Base-by-base conservation (phyloP, 176 grass and related monocot genomes). In the Ensete ventricosum region DNA sequence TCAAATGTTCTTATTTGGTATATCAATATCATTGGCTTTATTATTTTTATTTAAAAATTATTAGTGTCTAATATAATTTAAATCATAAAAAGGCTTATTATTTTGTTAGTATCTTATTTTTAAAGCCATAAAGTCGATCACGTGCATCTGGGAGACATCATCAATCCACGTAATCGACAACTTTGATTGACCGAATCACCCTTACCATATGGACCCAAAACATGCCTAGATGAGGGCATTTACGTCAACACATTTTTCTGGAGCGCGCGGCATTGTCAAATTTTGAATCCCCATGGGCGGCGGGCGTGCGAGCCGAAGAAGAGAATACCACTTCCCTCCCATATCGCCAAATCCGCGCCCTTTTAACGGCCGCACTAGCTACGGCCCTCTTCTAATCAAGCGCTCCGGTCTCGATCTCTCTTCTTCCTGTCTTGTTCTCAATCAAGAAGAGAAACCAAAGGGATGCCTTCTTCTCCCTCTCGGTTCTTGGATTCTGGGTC, bases 381-480 rank as follows among this genome's bases (percentile, higher is more conserved):
- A 43, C 34, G 34, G 34, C 5, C 34, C 34, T 43, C 34, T 43
- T 43, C 34, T 43, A 43, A 6, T 5, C 34, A 43, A 43, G 34
- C 34, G 34, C 34, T 43, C 34, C 34, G 5, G 34, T 43, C 34
- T 34, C 29, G 0, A 4, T 43, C 34, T 43, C 34, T 6, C 34
- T 43, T 43, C 34, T 43, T 43, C 34, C 34, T 6, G 34, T 43
- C 34, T 43, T 6, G 5, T 43, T 43, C 34, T 43, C 34, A 4
- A 43, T 43, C 34, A 43, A 43, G 34, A 43, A 4, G 67, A 50
- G 48, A n/a, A 19, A n/a, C 67, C 14, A n/a, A 9, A 50, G 52
- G 34, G 52, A 74, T 74, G 72, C 58, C 72, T 55, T 74, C 72
- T 14, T 74, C 72, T 6, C 53, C 71, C 5, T 21, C 71, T 55